phyloP scores from a whole-genome alignment of 495 filamentous ascomycete species.

The Penicillium roqueforti region DNA sequence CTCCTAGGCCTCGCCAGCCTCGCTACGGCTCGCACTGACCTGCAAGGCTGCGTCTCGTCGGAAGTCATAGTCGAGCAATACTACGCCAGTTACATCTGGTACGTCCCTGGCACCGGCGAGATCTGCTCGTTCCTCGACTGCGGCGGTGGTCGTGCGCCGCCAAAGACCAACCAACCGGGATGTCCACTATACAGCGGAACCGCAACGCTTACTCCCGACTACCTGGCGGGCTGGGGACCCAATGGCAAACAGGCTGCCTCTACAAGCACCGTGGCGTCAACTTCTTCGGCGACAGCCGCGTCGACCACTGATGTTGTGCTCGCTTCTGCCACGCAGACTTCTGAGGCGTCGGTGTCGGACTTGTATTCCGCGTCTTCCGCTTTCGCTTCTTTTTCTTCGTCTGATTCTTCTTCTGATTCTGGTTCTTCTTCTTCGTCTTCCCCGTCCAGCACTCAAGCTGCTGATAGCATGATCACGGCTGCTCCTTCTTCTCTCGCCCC shows the following conservation, averaged over 20 bases:
- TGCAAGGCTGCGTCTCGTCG: slow-evolving; percentile 29
- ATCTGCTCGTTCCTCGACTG: slow-evolving; percentile 60
- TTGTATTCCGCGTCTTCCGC: slow-evolving; percentile 10
- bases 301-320: slow-evolving; percentile 1
- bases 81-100: slow-evolving; percentile 47
- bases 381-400: no score
- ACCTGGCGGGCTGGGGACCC: slow-evolving; percentile 38
- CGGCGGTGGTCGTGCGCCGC: slow-evolving; percentile 59
- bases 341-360: neutral
- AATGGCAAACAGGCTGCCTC: slow-evolving; percentile 21
- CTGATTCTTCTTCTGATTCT: no score
- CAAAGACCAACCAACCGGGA: slow-evolving; percentile 56
- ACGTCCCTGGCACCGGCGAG: slow-evolving; percentile 54
- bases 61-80: slow-evolving; percentile 24
- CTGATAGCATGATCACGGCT: slow-evolving; percentile 15
- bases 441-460: slow-evolving; percentile 4
- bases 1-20: slow-evolving; percentile 20
- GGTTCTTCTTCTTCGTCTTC: slow-evolving; percentile 16
- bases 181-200: slow-evolving; percentile 57
- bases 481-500: slow-evolving; percentile 1
- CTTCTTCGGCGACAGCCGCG: neutral
- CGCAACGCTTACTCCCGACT: slow-evolving; percentile 48
- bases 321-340: neutral
- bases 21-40: slow-evolving; percentile 26
- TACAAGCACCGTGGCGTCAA: slow-evolving; percentile 15